Evolutionary conservation across 768 basidiomycete species (phyloP).

Genomic region (Boletus tomentosulus): DNA sequence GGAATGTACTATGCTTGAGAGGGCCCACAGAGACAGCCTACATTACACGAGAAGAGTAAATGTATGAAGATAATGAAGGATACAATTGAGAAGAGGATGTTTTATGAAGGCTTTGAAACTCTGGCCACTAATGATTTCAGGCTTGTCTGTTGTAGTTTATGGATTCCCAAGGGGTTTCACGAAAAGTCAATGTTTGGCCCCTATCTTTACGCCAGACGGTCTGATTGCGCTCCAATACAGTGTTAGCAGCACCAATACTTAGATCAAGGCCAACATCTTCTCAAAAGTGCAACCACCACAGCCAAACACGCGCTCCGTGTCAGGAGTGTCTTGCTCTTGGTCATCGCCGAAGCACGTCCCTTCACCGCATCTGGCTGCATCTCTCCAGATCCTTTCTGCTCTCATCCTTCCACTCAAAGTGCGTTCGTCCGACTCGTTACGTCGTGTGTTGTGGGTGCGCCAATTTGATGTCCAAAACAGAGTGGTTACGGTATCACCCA

Average conservation of each 20-base stretch:
- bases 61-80: no score
- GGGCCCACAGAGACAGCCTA: no score
- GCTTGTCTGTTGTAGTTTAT: no score
- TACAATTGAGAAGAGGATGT: no score
- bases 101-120: no score
- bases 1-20: no score
- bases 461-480: constrained; percentile 31
- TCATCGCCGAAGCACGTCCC: constrained; percentile 56
- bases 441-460: not conserved
- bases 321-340: constrained; percentile 51
- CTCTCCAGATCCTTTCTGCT: constrained; percentile 61
- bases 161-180: no score
- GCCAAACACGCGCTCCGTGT: constrained; percentile 51
- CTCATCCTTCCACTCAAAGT: constrained; percentile 73
- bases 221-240: no score
- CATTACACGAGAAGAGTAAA: no score
- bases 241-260: constrained; percentile 34
- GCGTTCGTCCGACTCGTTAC: constrained; percentile 13
- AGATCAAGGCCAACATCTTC: constrained; percentile 32
- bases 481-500: constrained; percentile 77
- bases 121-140: no score
- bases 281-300: constrained; percentile 35
- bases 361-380: constrained; percentile 67
- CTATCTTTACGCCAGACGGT: no score
- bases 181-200: no score